Conservation (phyloP, 2,329 filamentous ascomycete genomes). For the Aspergillus quadrilineatus region DNA sequence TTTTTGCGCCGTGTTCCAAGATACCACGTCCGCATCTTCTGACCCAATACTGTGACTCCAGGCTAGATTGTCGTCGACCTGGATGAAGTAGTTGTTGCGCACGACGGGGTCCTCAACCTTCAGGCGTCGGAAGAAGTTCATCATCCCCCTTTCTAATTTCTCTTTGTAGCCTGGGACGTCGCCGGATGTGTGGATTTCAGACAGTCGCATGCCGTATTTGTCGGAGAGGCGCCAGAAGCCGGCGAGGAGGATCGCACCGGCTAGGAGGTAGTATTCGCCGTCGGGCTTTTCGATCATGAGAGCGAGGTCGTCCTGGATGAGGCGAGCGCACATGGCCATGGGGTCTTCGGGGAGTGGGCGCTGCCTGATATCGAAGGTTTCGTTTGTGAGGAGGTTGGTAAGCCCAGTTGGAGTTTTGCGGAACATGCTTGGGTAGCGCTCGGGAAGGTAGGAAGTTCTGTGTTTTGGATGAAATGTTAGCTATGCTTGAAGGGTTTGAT, state of each 20-base stretch:
- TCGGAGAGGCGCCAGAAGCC: constrained; percentile 83
- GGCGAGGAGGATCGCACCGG: constrained; percentile 71
- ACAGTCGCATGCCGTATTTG: constrained; percentile 76
- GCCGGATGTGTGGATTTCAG: constrained; percentile 75
- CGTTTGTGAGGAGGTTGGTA: constrained; percentile 68
- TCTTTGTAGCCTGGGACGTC: constrained; percentile 70
- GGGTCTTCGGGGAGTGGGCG: constrained; percentile 71
- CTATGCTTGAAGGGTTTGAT: neutral
- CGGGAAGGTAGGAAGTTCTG: constrained; percentile 63
- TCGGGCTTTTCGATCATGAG: constrained; percentile 77
- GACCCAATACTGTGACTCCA: constrained; percentile 75
- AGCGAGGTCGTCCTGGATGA: constrained; percentile 79
- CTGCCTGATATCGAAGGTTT: constrained; percentile 66
- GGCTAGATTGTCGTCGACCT: constrained; percentile 73
- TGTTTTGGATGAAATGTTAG: neutral
- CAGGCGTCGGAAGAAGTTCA: constrained; percentile 74
- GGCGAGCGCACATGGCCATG: constrained; percentile 69
- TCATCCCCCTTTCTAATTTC: constrained; percentile 75
- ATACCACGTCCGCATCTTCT: constrained; percentile 64
- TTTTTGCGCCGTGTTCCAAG: constrained; percentile 76
- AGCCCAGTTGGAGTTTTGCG: constrained; percentile 63
- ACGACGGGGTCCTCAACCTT: constrained; percentile 65
- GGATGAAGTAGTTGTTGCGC: constrained; percentile 84
- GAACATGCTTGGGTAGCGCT: constrained; percentile 73
- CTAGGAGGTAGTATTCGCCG: constrained; percentile 77